Evolutionary conservation across 352 stramenopile species (phyloP), one percentile per base, ranked within the genome.

Genomic region (Phytopythium kandeliae): DNA sequence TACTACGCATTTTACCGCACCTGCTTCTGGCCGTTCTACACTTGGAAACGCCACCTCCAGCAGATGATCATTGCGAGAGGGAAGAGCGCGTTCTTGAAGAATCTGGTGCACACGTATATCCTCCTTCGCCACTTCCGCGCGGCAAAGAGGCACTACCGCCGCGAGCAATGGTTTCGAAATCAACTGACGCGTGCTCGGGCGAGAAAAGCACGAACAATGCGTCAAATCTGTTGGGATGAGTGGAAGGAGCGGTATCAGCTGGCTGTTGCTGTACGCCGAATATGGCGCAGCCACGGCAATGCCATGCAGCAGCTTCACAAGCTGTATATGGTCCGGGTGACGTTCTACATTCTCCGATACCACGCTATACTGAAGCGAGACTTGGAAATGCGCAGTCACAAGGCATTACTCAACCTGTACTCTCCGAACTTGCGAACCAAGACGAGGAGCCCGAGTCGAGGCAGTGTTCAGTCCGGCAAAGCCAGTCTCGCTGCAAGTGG

Each of bases 1-100:
- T 59, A 81, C 45, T 76, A 83, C 38, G 62, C 59, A 4, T 81
- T 90, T 46, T 80, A 85, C 45, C 74, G 74, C 22, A 64, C 54
- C 15, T 76, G 68, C 19, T 91, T 92, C 52, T 92, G 81, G 79
- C 77, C 81, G 42, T 85, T 88, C 66, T 89, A 88, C 62, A 62
- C 86, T 16, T 91, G 81, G 81, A 89, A 87, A 55, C 74, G 81
- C 15, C 65, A 81, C 49, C 55, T 86, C n/a, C 73, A 85, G 37
- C 70, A 84, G 57, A 69, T 77, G 44, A 80, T 89, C 31, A 72
- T 88, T 11, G 78, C 74, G 16, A 67, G 67, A 35, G 67, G 71
- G 17, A 92, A 92, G 56, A 67, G 65, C 12, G 43, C 55, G 6
- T 86, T 89, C 31, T 40, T 90, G 13, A 67, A 57, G 38, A 72